Conservation (phyloP, 306 rosid species). For the Abrus precatorius region DNA sequence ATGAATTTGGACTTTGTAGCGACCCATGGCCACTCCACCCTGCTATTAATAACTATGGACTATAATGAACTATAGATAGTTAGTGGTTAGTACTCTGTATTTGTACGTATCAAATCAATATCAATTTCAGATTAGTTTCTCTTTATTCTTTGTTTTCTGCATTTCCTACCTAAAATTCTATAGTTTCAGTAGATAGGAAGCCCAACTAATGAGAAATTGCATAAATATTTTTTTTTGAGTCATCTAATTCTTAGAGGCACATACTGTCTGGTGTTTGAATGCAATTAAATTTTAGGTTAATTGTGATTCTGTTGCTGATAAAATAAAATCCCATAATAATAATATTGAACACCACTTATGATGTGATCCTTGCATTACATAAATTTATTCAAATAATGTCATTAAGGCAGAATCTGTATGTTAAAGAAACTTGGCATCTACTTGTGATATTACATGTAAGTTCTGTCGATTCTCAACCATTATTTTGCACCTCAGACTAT, state of each 20-base stretch:
- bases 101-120: not conserved
- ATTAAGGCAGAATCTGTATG: conserved; percentile 17
- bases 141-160: not conserved
- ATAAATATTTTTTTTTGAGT: not conserved
- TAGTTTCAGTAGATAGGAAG: not conserved
- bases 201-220: not conserved
- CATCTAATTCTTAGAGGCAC: conserved; percentile 13
- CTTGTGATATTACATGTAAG: conserved; percentile 18
- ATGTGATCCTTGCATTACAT: not conserved
- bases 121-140: not conserved
- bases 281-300: conserved; percentile 25
- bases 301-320: conserved; percentile 22
- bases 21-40: too few species aligned
- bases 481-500: conserved; percentile 20
- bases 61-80: too few species aligned
- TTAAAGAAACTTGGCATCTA: conserved; percentile 25
- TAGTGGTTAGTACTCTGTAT: not conserved
- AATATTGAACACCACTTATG: conserved; percentile 1
- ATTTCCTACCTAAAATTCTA: not conserved
- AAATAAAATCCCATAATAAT: conserved; percentile 19
- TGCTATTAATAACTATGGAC: too few species aligned
- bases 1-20: too few species aligned
- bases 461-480: conserved; percentile 28
- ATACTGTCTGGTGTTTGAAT: conserved; percentile 26
- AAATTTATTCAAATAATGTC: conserved; percentile 1